A percentile compares a stretch with the other conserved stretches of the same genome.
phyloP scores from a whole-genome alignment of 495 filamentous ascomycete genomes.

The Neurospora terricola region DNA sequence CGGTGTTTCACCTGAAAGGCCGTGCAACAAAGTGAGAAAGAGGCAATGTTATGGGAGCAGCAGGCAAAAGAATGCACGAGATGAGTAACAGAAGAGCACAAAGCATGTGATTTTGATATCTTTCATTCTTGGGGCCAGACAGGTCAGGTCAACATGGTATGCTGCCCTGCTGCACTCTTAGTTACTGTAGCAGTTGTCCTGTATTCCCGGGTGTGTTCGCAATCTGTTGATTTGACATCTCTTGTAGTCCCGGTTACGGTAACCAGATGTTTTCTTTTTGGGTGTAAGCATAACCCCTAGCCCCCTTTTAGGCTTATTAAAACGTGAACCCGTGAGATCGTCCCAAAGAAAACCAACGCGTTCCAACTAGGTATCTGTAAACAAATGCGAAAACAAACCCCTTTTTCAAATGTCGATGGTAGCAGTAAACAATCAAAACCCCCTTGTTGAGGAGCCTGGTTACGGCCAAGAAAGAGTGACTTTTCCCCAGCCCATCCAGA shows the following conservation, averaged over 20 bases:
- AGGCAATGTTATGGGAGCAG: background rate
- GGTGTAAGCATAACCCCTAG: background rate
- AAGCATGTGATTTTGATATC: background rate
- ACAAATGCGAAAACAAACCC: background rate
- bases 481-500: background rate
- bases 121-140: background rate
- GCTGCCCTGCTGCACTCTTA: background rate
- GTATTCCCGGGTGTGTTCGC: background rate
- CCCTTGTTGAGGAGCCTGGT: background rate
- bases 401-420: constrained; percentile 1
- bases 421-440: constrained; percentile 1
- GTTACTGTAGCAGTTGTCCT: background rate
- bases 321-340: background rate
- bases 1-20: background rate
- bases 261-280: background rate
- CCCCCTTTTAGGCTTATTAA: background rate
- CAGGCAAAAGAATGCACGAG: background rate
- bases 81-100: background rate
- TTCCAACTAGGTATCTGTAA: background rate
- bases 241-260: background rate
- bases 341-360: background rate
- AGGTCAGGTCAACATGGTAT: background rate
- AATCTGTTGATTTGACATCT: background rate
- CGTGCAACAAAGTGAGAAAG: background rate
- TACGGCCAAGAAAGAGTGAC: background rate